Conservation (phyloP, 164 flowering plant genomes). For the Stephania yunnanensis region DNA sequence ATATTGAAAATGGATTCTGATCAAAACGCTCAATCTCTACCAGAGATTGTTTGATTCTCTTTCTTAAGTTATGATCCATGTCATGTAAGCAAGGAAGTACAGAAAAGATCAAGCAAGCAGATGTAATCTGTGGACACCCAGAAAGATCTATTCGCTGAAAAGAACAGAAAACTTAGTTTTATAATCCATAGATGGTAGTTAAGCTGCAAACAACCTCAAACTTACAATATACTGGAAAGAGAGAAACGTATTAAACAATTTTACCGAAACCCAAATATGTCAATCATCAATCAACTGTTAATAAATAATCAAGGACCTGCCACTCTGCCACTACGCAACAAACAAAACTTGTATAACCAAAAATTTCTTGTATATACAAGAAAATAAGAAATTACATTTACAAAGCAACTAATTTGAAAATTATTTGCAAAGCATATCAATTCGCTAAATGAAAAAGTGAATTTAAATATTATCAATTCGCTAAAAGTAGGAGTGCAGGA, state of each 20-base stretch:
- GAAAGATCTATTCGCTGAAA: conserved; percentile 66
- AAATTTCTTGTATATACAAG: no score
- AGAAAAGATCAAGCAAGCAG: conserved; percentile 40
- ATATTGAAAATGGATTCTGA: conserved; percentile 6
- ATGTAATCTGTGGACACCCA: conserved; percentile 61
- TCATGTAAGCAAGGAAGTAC: conserved; percentile 39
- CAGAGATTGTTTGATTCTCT: conserved; percentile 19
- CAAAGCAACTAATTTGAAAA: no score
- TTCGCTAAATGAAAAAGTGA: no score
- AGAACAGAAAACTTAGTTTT: conserved; percentile 6
- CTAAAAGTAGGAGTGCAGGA: no score
- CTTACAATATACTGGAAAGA: not conserved
- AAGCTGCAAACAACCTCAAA: not conserved
- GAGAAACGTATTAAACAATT: not conserved
- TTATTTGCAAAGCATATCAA: no score
- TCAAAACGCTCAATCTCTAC: conserved; percentile 18
- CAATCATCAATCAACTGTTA: no score
- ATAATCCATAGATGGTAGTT: not conserved
- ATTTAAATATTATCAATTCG: no score
- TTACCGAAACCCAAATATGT: not conserved
- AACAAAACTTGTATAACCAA: no score
- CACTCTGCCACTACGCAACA: no score
- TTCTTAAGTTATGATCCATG: conserved; percentile 22
- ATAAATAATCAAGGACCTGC: no score
- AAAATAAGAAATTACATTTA: no score